A percentile compares a stretch with the other conserved stretches of the same genome.
phyloP scores from a whole-genome alignment of 1,139 yeast genomes.

The Kodamaea plutei region DNA sequence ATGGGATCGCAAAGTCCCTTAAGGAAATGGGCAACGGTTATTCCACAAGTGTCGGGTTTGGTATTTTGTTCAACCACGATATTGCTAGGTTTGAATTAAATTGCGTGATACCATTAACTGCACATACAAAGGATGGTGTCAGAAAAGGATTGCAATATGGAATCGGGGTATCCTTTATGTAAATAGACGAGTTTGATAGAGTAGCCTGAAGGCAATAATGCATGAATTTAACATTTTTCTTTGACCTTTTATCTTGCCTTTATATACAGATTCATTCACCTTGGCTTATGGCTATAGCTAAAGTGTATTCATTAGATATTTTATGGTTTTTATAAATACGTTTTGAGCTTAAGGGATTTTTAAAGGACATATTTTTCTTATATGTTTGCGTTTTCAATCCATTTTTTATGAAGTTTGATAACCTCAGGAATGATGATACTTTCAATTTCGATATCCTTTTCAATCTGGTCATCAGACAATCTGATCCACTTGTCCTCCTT shows the following conservation, averaged over 20 bases:
- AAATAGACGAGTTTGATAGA: no score
- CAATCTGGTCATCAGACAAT: conserved; percentile 40
- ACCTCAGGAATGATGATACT: conserved; percentile 74
- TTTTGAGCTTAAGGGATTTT: no score
- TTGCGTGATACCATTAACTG: conserved; percentile 71
- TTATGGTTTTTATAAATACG: no score
- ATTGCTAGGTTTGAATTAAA: conserved; percentile 89
- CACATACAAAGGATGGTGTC: conserved; percentile 59
- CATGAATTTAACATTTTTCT: no score
- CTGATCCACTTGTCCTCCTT: conserved; percentile 46
- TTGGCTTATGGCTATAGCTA: no score
- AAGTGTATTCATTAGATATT: no score
- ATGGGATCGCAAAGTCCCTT: conserved; percentile 16
- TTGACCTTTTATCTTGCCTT: no score
- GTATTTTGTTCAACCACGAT: conserved; percentile 79
- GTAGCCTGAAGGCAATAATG: no score
- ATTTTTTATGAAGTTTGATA: conserved; percentile 52
- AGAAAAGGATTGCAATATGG: conserved; percentile 94
- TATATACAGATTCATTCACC: no score
- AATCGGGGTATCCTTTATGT: conserved; percentile 70
- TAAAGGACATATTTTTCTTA: no score
- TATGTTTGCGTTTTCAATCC: conserved; percentile 51
- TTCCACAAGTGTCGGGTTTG: conserved; percentile 66
- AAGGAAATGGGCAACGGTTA: conserved; percentile 26
- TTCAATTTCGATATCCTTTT: conserved; percentile 57